Evolutionary conservation across 1,284 basidiomycete species (phyloP).

Genomic region (Schizopora paradoxa): DNA sequence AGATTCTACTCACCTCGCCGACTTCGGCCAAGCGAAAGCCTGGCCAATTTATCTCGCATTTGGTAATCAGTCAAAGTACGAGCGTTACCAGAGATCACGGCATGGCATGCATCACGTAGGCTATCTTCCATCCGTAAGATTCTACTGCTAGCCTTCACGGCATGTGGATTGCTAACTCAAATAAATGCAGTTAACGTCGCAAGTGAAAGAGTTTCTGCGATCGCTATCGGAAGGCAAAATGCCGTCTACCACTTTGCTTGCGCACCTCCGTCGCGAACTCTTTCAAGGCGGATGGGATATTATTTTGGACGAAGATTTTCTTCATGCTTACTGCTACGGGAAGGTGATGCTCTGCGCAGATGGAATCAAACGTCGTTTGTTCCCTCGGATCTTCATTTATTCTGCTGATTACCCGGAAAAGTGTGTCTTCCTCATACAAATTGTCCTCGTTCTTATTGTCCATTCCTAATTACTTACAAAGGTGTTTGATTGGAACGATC

Average conservation of each 20-base stretch:
- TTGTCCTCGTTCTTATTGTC: not conserved
- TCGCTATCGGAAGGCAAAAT: too few relatives aligned
- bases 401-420: conserved; percentile 39
- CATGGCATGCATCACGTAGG: conserved; percentile 31
- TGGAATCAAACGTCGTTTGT: conserved; percentile 27
- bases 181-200: too few relatives aligned
- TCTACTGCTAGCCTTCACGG: not conserved
- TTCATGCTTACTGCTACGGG: conserved; percentile 29
- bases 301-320: conserved; percentile 23
- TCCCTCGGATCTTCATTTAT: conserved; percentile 32
- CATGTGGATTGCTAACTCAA: not conserved
- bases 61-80: conserved; percentile 34
- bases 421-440: conserved; percentile 24
- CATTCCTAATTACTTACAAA: conserved; percentile 14
- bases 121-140: conserved; percentile 29
- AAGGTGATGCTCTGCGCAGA: conserved; percentile 28
- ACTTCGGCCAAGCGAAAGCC: conserved; percentile 29
- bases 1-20: conserved; percentile 32
- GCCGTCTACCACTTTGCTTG: conserved; percentile 20
- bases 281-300: conserved; percentile 30
- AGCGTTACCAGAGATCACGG: conserved; percentile 20
- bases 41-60: conserved; percentile 37
- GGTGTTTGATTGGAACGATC: conserved; percentile 27
- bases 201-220: too few relatives aligned
- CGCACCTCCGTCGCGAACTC: conserved; percentile 30